These are phyloP conservation scores for Sphaerosporella brunnea DNA, from an alignment of 495 filamentous ascomycete genomes.

Conservation along the genomic window DNA sequence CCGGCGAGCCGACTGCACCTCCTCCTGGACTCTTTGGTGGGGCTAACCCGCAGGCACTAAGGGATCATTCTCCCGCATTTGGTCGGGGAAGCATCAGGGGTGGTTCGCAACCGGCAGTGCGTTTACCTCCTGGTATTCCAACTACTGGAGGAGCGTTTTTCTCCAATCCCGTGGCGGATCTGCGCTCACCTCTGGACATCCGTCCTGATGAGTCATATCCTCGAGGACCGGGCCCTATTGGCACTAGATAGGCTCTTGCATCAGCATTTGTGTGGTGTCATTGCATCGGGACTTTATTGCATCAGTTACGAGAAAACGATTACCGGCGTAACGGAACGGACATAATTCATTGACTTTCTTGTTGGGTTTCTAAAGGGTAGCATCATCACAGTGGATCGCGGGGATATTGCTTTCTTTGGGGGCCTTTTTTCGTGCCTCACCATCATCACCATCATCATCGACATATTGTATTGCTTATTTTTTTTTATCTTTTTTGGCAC, in stretches of 20 bases:
- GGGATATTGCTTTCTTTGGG: not conserved
- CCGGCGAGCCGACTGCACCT: conserved; percentile 8
- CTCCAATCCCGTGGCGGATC: not conserved
- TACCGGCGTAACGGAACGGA: conserved; percentile 14
- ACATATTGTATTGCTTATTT: too few species aligned
- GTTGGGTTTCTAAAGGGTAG: conserved; percentile 1
- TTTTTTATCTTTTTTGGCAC: too few species aligned
- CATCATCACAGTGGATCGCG: not conserved
- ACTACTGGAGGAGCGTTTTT: conserved; percentile 6
- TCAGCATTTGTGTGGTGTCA: conserved; percentile 22
- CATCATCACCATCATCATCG: too few species aligned
- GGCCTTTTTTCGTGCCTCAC: too few species aligned
- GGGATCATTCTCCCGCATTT: not conserved
- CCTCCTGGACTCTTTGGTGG: not conserved
- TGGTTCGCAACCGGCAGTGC: not conserved
- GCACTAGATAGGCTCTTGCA: conserved; percentile 6
- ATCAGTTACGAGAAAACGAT: conserved; percentile 18
- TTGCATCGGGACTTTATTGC: conserved; percentile 16
- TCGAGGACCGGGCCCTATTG: not conserved
- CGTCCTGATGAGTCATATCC: not conserved
- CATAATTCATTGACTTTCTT: conserved; percentile 17
- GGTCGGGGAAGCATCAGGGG: not conserved
- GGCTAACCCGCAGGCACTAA: not conserved
- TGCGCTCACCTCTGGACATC: conserved; percentile 4
- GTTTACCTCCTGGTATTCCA: conserved; percentile 9